Evolutionary conservation across 2,329 filamentous ascomycete genomes (phyloP), one percentile per base, ranked within the genome.

Genomic region (Daldinia sp.): DNA sequence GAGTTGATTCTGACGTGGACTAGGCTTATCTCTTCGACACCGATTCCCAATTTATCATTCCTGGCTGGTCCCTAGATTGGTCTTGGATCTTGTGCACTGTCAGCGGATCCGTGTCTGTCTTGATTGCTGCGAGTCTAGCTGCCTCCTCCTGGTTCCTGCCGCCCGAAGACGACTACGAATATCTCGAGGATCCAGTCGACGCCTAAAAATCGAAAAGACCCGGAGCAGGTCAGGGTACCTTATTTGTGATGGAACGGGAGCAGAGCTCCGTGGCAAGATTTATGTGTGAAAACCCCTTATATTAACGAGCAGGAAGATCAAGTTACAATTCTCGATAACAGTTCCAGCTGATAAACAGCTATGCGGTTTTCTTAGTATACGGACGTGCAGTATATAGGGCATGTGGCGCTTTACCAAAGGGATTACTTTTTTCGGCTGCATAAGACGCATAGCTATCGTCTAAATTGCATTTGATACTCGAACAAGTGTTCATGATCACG

Each of bases 11-110:
- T 58, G 10, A 63, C 32, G 1, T 35, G 17, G 15, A 32, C 11
- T 69, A 96, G 93, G 89, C 92, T 15, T 95, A 92, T 74, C 83
- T 96, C 15, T 94, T 88, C 76, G 90, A 96, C 68, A 84, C 94
- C 73, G 91, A 97, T 75, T 86, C 90, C 49, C 88, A 92, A 70
- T 97, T 97, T 75, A 88, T 89, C 72, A 84, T 90, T 15, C 85
- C 86, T 0, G 93, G 93, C 62, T 97, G 93, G 91, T 82, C 83
- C 61, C 83, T 97, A 56, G 93, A 92, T 72, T 86, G 85, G 55
- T 92, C 91, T 1, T 97, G 91, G 87, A 85, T 90, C 29, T 84
- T 96, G 56, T 87, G 86, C 72, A 84, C 83, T 4, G 76, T 82
- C 21, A 87, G 86, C 63, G 87, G 82, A 48, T 75, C 77, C 21